phyloP scores from a whole-genome alignment of 148 eudicot species.

The Chenopodium quinoa region DNA sequence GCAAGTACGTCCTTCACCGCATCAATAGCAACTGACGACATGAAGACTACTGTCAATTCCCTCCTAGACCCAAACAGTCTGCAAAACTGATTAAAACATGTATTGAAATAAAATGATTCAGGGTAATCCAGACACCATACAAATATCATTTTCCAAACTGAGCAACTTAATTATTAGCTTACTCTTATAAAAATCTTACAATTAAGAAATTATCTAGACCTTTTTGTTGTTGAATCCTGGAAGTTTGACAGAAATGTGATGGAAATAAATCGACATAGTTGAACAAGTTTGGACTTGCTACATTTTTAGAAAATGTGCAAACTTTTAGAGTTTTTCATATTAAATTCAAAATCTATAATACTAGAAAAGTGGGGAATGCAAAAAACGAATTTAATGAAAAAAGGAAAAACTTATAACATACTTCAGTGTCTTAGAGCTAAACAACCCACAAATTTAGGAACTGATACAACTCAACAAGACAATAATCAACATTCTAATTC shows the following conservation, averaged over 20 bases:
- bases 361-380: not conserved
- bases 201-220: conserved; percentile 20
- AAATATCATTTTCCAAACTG: not conserved
- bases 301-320: not conserved
- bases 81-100: conserved; percentile 29
- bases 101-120: not conserved
- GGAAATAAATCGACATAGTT: conserved; percentile 34
- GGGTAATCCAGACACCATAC: not conserved
- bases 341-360: not conserved
- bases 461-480: not conserved
- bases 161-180: not conserved
- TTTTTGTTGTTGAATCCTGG: conserved; percentile 26
- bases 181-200: not conserved
- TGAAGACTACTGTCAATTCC: conserved; percentile 33
- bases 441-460: not conserved
- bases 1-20: conserved; percentile 59
- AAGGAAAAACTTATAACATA: not conserved
- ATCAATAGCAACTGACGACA: conserved; percentile 42
- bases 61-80: conserved; percentile 29
- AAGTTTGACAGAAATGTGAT: conserved; percentile 29
- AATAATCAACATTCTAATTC: not conserved
- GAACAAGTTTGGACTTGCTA: not conserved
- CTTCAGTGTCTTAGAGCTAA: not conserved
- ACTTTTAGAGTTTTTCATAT: not conserved
- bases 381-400: too few relatives aligned